Conservation (phyloP, 345 rosid genomes). For the Stellera chamaejasme region DNA sequence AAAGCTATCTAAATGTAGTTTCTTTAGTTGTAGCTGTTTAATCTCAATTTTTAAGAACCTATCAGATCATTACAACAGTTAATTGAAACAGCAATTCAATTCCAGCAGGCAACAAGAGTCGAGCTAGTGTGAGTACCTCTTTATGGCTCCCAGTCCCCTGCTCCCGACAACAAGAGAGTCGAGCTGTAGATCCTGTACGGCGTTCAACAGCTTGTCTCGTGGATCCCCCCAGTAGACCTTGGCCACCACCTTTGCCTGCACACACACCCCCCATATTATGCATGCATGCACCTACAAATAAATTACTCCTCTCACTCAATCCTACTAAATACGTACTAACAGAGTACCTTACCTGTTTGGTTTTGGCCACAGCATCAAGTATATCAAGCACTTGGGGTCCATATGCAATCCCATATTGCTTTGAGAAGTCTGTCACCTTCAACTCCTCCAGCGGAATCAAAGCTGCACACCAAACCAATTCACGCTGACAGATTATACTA, state of each 20-base stretch:
- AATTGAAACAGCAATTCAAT: too few relatives aligned
- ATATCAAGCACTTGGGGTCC: conserved; percentile 54
- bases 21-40: too few relatives aligned
- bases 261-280: neutral
- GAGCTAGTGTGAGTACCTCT: conserved; percentile 26
- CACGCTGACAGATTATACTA: neutral
- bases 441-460: conserved; percentile 62
- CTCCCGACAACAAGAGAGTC: conserved; percentile 44
- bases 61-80: too few relatives aligned
- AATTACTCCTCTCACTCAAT: neutral
- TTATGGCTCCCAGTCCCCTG: conserved; percentile 42
- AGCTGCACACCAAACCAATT: conserved; percentile 27
- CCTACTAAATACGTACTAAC: neutral
- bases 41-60: too few relatives aligned
- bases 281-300: too few relatives aligned
- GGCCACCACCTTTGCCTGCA: conserved; percentile 39
- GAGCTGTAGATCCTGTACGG: conserved; percentile 42
- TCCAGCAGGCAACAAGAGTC: neutral
- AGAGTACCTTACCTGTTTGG: conserved; percentile 32
- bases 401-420: conserved; percentile 43
- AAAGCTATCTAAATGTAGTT: too few relatives aligned
- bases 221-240: conserved; percentile 61
- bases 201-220: conserved; percentile 41
- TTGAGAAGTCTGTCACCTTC: conserved; percentile 40
- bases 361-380: conserved; percentile 47